A percentile compares a stretch with the other conserved stretches of the same genome.
phyloP scores from a whole-genome alignment of 148 eudicot genomes.

The Cornus kousa region DNA sequence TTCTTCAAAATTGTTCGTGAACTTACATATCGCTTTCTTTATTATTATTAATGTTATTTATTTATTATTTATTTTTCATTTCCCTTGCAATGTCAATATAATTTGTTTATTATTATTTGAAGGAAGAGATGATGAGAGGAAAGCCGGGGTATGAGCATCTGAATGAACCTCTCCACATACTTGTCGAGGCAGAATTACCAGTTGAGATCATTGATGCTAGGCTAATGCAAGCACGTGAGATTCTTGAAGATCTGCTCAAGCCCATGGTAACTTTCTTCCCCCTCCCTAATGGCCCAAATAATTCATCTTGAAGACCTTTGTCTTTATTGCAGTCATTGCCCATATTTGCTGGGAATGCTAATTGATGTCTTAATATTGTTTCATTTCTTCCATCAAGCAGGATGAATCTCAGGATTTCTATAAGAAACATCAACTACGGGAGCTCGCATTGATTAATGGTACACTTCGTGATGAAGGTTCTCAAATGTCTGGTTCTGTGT shows the following conservation, averaged over 20 bases:
- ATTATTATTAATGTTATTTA: no score
- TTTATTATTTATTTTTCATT: not conserved
- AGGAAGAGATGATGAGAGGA: constrained; percentile 97
- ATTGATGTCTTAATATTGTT: not conserved
- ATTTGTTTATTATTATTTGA: constrained; percentile 14
- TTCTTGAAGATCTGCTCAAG: constrained; percentile 83
- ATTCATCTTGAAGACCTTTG: no score
- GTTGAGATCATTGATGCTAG: constrained; percentile 82
- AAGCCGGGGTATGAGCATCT: constrained; percentile 95
- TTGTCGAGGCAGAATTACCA: constrained; percentile 88
- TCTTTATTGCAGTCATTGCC: not conserved
- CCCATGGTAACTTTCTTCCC: constrained; percentile 60
- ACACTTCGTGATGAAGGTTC: constrained; percentile 82
- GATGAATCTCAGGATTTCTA: constrained; percentile 93
- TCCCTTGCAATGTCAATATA: constrained; percentile 2
- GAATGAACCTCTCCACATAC: constrained; percentile 86
- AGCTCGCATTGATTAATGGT: constrained; percentile 92
- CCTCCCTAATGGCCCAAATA: not conserved
- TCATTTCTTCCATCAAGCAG: constrained; percentile 26
- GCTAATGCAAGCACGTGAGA: constrained; percentile 81
- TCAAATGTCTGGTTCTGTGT: constrained; percentile 91
- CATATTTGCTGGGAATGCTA: not conserved
- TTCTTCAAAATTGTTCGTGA: not conserved
- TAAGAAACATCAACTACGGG: constrained; percentile 92
- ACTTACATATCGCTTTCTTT: not conserved